phyloP scores from a whole-genome alignment of 176 grass and related monocot genomes.

The Oryza brachyantha region DNA sequence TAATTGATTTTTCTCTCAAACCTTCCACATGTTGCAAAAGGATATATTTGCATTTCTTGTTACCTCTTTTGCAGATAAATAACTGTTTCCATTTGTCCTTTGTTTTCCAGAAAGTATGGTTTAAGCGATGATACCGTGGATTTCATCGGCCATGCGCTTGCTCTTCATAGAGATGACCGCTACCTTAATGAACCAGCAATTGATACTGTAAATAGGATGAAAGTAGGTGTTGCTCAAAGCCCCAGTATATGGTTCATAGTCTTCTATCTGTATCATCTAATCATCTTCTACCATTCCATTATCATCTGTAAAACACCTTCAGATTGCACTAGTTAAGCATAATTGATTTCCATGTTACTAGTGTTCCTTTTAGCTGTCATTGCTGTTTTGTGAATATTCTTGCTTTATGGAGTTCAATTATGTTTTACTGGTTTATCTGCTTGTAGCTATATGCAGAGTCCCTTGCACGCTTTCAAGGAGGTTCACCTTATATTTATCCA shows the following conservation, averaged over 20 bases:
- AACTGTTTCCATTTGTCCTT: slow-evolving; percentile 10
- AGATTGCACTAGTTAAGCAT: background rate
- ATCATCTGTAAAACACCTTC: background rate
- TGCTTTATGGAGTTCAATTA: slow-evolving; percentile 11
- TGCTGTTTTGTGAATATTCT: background rate
- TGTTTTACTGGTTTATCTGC: slow-evolving; percentile 13
- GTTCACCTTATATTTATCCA: slow-evolving; percentile 93
- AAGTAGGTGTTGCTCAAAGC: slow-evolving; percentile 44
- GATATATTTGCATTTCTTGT: background rate
- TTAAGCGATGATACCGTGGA: slow-evolving; percentile 84
- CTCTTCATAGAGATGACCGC: slow-evolving; percentile 85
- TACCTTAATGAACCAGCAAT: slow-evolving; percentile 81
- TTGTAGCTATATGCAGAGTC: slow-evolving; percentile 83
- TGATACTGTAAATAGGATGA: slow-evolving; percentile 95
- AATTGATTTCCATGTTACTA: slow-evolving; percentile 4
- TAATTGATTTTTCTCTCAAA: background rate
- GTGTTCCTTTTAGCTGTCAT: background rate
- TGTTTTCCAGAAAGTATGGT: slow-evolving; percentile 65
- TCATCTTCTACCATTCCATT: background rate
- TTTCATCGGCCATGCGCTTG: slow-evolving; percentile 84
- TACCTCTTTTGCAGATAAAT: slow-evolving; percentile 11
- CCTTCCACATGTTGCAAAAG: background rate
- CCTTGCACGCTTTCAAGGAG: slow-evolving; percentile 85
- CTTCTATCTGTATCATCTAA: background rate
- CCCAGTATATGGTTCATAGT: background rate